Percentiles rank a stretch among this genome's conserved stretches.
These are phyloP conservation scores for Hyphodiscus hymeniophilus DNA, from an alignment of 495 filamentous ascomycete genomes.

Conservation along the genomic window DNA sequence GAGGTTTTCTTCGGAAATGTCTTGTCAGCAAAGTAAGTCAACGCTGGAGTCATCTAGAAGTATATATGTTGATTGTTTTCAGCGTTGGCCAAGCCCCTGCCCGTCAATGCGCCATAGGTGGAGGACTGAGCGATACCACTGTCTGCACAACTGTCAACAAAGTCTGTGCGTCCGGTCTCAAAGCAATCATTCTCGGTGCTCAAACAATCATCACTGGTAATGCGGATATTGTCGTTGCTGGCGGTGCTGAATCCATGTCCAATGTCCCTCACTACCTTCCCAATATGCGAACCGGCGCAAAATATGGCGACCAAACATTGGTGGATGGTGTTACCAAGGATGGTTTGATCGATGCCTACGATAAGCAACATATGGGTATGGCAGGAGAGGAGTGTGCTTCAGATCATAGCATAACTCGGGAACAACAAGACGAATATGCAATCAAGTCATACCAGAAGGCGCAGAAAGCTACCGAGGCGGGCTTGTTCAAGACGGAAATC, in stretches of 20 bases:
- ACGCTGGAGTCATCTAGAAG: slow-evolving; percentile 35
- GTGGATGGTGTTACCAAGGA: slow-evolving; percentile 90
- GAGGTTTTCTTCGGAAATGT: slow-evolving; percentile 99
- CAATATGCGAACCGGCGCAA: slow-evolving; percentile 69
- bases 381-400: slow-evolving; percentile 84
- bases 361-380: slow-evolving; percentile 89
- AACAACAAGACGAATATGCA: slow-evolving; percentile 87
- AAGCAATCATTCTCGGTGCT: slow-evolving; percentile 88
- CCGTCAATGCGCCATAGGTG: slow-evolving; percentile 82
- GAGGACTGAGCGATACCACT: slow-evolving; percentile 68
- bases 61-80: slow-evolving; percentile 4
- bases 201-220: slow-evolving; percentile 96
- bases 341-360: slow-evolving; percentile 85
- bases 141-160: slow-evolving; percentile 96
- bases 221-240: slow-evolving; percentile 82
- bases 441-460: slow-evolving; percentile 88
- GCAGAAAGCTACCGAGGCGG: slow-evolving; percentile 70
- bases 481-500: slow-evolving; percentile 78
- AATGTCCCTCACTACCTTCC: slow-evolving; percentile 96
- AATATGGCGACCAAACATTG: slow-evolving; percentile 80
- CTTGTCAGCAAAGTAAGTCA: slow-evolving; percentile 82
- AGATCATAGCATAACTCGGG: slow-evolving; percentile 72
- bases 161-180: slow-evolving; percentile 90
- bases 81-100: slow-evolving; percentile 96
- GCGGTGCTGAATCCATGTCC: slow-evolving; percentile 95